Percentiles rank a stretch among this genome's conserved stretches.
These are phyloP conservation scores for Xylaria sp. DNA, from an alignment of 2,329 filamentous ascomycete genomes.

Conservation along the genomic window DNA sequence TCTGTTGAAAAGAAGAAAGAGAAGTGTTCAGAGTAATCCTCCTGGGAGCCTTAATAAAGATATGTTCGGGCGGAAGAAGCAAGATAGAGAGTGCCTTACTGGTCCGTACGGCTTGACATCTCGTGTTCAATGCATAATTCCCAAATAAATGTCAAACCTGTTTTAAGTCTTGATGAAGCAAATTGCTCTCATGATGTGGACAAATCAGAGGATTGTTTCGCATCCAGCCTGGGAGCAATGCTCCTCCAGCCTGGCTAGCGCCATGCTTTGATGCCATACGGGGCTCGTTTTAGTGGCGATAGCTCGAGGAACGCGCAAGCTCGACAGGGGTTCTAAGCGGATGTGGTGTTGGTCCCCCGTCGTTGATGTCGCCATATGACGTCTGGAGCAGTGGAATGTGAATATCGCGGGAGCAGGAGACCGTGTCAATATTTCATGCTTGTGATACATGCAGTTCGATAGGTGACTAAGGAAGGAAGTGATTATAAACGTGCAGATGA, in stretches of 20 bases:
- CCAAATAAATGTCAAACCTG: constrained; percentile 21
- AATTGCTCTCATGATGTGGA: constrained; percentile 14
- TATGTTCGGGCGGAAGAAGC: constrained; percentile 7
- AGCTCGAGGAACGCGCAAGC: constrained; percentile 31
- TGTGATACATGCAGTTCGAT: not conserved
- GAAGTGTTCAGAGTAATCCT: not conserved
- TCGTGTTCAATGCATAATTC: not conserved
- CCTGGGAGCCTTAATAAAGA: constrained; percentile 2
- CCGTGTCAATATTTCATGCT: not conserved
- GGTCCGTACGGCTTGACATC: constrained; percentile 10
- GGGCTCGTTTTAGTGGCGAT: constrained; percentile 23
- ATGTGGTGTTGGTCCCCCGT: constrained; percentile 24
- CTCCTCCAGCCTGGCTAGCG: constrained; percentile 24
- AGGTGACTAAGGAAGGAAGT: not conserved
- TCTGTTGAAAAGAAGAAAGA: constrained; percentile 1
- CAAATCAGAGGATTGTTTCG: constrained; percentile 24
- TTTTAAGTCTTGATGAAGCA: constrained; percentile 21
- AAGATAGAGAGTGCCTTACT: not conserved
- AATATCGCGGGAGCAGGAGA: not conserved
- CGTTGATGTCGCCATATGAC: constrained; percentile 26
- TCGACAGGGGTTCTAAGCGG: constrained; percentile 23
- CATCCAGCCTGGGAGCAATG: constrained; percentile 25
- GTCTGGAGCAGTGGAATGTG: constrained; percentile 17
- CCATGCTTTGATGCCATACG: constrained; percentile 25
- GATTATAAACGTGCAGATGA: constrained; percentile 16